Evolutionary conservation across 2,329 filamentous ascomycete genomes (phyloP), one percentile per base, ranked within the genome.

Genomic region (Pseudocercospora macadamiae): DNA sequence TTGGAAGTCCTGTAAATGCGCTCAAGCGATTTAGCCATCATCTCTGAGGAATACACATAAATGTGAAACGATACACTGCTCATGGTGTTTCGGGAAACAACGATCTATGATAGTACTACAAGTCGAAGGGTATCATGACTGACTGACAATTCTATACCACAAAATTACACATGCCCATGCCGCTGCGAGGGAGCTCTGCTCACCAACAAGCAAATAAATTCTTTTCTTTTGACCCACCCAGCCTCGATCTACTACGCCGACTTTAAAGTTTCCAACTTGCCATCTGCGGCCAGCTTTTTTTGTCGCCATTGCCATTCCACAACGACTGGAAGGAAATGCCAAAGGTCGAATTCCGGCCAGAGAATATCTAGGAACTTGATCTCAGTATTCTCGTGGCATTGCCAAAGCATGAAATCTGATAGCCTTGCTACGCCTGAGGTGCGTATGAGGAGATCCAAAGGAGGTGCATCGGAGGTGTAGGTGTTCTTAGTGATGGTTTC

Each of bases 361-460:
- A 96, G 81, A 64, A 91, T 95, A 68, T 96, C 85, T 57, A 97
- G 77, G 73, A 97, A 99, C 60, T 96, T 91, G 64, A 99, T 89
- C 60, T 96, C 89, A 0, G 95, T 97, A 64, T 93, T 83, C 71
- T 96, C 86, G 71, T 97, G 93, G 69, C 91, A 95, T 76, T 99
- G 95, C 95, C 95, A 99, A 30, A 99, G 86, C 93, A 99, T 95
- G 70, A 97, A 99, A 74, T 99, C 95, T 71, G 92, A 97, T 59
- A 99, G 80, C 49, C 95, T 85, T 74, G 93, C 89, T 12, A 99
- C 95, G 25, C 93, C 93, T 63, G 92, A 97, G 3, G 95, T 99
- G 51, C 95, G 86, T 51, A 99, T 84, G 55, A 99, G 87, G 10
- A 99, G 83, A 71, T 99, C 95, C 39, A 97, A 79, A 0, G 95